A percentile compares a stretch with the other conserved stretches of the same genome.
Evolutionary conservation across 2,329 filamentous ascomycete species (phyloP).

Genomic region (Penicillium aurantiogriseum): DNA sequence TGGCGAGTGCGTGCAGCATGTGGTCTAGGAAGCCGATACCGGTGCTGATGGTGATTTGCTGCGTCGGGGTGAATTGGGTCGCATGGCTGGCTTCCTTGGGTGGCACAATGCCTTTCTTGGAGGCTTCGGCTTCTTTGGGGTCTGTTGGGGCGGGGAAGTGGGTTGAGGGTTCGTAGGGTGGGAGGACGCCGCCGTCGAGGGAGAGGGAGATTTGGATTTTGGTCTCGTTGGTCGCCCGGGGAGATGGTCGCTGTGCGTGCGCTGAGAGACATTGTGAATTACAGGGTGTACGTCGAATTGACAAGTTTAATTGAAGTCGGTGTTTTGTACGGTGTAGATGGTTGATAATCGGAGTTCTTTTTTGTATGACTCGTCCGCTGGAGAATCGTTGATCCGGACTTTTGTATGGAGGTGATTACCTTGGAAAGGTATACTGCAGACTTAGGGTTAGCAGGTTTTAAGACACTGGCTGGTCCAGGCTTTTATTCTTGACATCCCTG

Average conservation of each 20-base stretch:
- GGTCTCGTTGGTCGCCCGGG: conserved; percentile 93
- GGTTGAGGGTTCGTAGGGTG: conserved; percentile 39
- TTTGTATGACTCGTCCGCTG: conserved; percentile 20
- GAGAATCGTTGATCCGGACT: conserved; percentile 26
- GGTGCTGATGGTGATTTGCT: conserved; percentile 83
- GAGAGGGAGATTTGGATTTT: conserved; percentile 92
- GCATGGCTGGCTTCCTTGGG: conserved; percentile 65
- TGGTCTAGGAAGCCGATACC: conserved; percentile 98
- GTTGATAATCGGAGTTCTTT: conserved; percentile 17
- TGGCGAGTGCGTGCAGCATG: conserved; percentile 95
- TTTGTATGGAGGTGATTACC: conserved; percentile 2
- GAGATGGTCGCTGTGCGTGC: conserved; percentile 77
- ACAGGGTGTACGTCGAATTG: not conserved
- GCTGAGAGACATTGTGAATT: conserved; percentile 28
- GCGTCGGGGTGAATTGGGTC: conserved; percentile 76
- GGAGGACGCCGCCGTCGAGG: conserved; percentile 77
- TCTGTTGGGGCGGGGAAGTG: conserved; percentile 65
- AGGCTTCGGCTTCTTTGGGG: conserved; percentile 48
- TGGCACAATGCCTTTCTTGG: conserved; percentile 45
- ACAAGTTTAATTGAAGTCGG: not conserved
- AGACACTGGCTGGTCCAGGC: conserved; percentile 18
- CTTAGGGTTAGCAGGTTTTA: not conserved
- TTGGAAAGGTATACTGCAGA: conserved; percentile 9
- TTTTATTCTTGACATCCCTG: not conserved
- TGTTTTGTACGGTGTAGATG: conserved; percentile 2